Base-by-base conservation (phyloP, 148 eudicot genomes). In the Bassia scoparia region DNA sequence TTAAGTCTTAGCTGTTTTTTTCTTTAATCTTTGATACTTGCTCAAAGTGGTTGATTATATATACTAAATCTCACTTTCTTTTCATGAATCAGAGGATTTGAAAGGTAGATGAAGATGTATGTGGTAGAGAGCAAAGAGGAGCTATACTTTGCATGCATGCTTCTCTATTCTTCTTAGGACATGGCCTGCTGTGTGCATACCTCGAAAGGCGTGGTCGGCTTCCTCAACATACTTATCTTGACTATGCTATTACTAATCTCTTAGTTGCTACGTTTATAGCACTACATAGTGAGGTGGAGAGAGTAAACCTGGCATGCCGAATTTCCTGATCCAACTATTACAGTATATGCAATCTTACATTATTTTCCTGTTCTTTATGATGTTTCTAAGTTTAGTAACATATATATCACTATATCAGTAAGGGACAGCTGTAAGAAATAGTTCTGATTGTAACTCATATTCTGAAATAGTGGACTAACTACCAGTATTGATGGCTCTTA, bases 151-250 rank as follows among this genome's bases (percentile, higher is more conserved):
- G 95, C 77, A 89, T 87, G 95, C 77, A n/a, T 89, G 54, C 69
- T 88, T 75, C 96, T 56, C 80, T 90, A 9, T 79, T 86, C 78
- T 87, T 93, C 86, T 78, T 93, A 72, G 98, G 12, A 91, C 96
- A 68, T 94, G 97, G 97, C 98, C 98, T 76, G 97, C 97, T 67
- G 50, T 91, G 53, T 44, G 87, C 89, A 21, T 83, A 84, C 52
- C 78, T 94, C 9, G 98, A 94, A 71, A 85, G 97, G 55, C 86
- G 96, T 16, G 98, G 97, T 38, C 89, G 98, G 15, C 90, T 94
- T 33, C 98, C 98, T 76, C 98, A 94, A 44, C 98, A 89, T 65
- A 90, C 89, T 74, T 93, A 89, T 67, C 95, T 93, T 48, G 98
- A 94, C 80, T 90, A 90, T 74, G 81, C 98, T 2, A 76, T 89